Conservation (phyloP, 768 basidiomycete genomes). For the Tulasnella sp. region DNA sequence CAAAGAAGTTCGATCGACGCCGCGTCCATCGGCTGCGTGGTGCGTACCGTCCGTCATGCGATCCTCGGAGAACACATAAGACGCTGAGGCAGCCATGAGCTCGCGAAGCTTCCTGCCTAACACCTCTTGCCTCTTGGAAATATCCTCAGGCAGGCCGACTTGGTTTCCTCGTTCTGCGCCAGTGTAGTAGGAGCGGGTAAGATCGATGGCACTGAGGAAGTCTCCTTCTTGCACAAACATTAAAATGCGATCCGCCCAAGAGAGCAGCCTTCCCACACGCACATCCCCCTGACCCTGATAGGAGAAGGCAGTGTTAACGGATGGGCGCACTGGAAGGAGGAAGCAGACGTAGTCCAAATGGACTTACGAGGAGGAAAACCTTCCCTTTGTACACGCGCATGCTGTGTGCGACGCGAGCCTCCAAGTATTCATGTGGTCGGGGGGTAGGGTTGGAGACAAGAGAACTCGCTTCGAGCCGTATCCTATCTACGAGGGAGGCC, state of each 20-base stretch:
- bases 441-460: slow-evolving; percentile 12
- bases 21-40: slow-evolving; percentile 64
- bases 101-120: slow-evolving; percentile 69
- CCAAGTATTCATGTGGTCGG: neutral
- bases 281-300: slow-evolving; percentile 53
- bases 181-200: slow-evolving; percentile 70
- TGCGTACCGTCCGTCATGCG: slow-evolving; percentile 88
- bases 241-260: slow-evolving; percentile 92
- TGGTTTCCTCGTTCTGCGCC: slow-evolving; percentile 74
- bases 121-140: slow-evolving; percentile 42
- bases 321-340: neutral
- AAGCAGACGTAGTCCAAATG: neutral
- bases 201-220: slow-evolving; percentile 81
- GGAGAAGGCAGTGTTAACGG: slow-evolving; percentile 9
- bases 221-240: slow-evolving; percentile 73
- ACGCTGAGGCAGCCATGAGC: slow-evolving; percentile 77
- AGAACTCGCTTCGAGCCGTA: slow-evolving; percentile 45
- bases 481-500: slow-evolving; percentile 48
- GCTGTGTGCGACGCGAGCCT: slow-evolving; percentile 39
- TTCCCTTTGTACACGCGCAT: slow-evolving; percentile 79
- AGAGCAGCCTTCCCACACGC: slow-evolving; percentile 72
- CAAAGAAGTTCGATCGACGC: slow-evolving; percentile 81
- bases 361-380: slow-evolving; percentile 66
- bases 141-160: slow-evolving; percentile 69
- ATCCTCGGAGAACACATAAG: slow-evolving; percentile 90